These are phyloP conservation scores for Ophiocordyceps camponoti-saundersi DNA, from an alignment of 2,329 filamentous ascomycete genomes.

Conservation along the genomic window DNA sequence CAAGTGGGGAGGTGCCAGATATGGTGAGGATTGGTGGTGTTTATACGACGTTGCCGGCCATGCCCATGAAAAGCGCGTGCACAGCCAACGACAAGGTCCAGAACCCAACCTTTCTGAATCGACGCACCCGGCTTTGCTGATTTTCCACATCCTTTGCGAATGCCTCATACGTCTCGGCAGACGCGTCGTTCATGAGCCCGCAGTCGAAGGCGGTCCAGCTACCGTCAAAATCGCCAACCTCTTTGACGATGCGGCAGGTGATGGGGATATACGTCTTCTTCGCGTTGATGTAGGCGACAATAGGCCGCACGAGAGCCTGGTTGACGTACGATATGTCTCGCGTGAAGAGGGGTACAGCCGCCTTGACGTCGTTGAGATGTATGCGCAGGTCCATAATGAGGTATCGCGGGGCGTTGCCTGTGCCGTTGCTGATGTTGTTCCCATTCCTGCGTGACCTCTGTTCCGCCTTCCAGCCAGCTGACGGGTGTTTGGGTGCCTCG, in stretches of 20 bases:
- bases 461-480: conserved; percentile 2
- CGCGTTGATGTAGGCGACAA: conserved; percentile 96
- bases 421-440: conserved; percentile 29
- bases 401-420: conserved; percentile 41
- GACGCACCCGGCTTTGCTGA: conserved; percentile 66
- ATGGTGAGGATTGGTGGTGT: background rate
- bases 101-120: conserved; percentile 89
- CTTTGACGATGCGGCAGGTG: conserved; percentile 85
- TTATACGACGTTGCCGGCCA: conserved; percentile 63
- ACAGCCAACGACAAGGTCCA: conserved; percentile 89
- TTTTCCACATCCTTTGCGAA: conserved; percentile 86
- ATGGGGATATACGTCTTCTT: conserved; percentile 92
- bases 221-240: conserved; percentile 76
- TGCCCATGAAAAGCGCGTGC: conserved; percentile 86
- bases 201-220: conserved; percentile 92
- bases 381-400: conserved; percentile 90
- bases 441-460: conserved; percentile 1
- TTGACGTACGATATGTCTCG: conserved; percentile 89
- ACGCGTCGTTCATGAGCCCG: conserved; percentile 83
- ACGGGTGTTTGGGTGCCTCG: conserved; percentile 9
- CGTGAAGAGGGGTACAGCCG: conserved; percentile 83
- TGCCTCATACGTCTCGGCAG: conserved; percentile 84
- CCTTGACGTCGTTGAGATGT: conserved; percentile 86
- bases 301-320: conserved; percentile 84
- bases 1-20: background rate